These are phyloP conservation scores for Trichoderma simmonsii DNA, from an alignment of 2,329 filamentous ascomycete genomes.

Conservation along the genomic window DNA sequence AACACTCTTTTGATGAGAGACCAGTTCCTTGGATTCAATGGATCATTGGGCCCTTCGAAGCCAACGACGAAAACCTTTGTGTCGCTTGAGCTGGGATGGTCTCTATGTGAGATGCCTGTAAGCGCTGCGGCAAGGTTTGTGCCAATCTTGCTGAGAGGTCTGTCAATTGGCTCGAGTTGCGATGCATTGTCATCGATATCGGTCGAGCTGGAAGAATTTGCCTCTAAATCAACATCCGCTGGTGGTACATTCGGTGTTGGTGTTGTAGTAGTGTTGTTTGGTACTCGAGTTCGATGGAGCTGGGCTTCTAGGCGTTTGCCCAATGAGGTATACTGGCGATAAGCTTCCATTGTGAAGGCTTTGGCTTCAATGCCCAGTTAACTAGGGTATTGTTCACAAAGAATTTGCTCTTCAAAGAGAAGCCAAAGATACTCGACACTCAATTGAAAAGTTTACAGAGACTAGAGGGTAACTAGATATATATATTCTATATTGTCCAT, in stretches of 20 bases:
- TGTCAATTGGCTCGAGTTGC: neutral
- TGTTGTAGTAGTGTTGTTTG: neutral
- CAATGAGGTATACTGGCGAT: neutral
- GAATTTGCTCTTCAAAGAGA: neutral
- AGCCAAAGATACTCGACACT: neutral
- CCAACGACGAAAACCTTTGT: neutral
- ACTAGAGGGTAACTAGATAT: neutral
- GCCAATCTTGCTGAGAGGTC: neutral
- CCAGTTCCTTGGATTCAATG: neutral
- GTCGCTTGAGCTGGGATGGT: neutral
- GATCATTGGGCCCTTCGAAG: neutral
- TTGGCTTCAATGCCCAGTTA: neutral
- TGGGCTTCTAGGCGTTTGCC: slow-evolving; percentile 6
- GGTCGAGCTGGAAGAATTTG: neutral
- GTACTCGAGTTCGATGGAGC: neutral
- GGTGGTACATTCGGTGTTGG: neutral
- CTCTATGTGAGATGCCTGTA: neutral
- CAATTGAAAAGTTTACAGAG: neutral
- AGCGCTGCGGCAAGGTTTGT: slow-evolving; percentile 4
- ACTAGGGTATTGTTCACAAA: neutral
- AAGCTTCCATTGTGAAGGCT: neutral
- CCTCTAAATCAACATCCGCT: neutral
- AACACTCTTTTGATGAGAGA: neutral
- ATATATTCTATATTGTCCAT: neutral
- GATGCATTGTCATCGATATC: neutral